These are phyloP conservation scores for Dioscorea dumetorum DNA, from an alignment of 106 monocot species.

Conservation along the genomic window DNA sequence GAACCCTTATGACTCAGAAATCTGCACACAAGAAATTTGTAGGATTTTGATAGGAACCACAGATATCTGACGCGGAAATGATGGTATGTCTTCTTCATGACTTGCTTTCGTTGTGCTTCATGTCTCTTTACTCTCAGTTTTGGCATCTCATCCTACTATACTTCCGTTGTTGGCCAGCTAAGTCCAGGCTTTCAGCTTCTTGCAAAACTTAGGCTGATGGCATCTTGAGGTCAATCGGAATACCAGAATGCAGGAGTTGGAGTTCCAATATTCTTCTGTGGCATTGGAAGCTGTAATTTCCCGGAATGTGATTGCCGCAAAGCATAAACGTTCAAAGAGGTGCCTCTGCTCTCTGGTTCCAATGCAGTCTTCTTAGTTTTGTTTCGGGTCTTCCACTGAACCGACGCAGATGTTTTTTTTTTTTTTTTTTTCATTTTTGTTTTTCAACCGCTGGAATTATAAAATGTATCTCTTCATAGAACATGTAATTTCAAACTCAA, in stretches of 20 bases:
- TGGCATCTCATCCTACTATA: background rate
- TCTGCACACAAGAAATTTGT: background rate
- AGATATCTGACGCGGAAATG: background rate
- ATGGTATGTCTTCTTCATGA: too few relatives aligned
- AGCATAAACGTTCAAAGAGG: slow-evolving; percentile 63
- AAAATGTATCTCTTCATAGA: too few relatives aligned
- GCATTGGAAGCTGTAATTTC: slow-evolving; percentile 18
- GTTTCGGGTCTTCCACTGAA: too few relatives aligned
- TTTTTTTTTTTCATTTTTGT: too few relatives aligned
- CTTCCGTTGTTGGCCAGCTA: too few relatives aligned
- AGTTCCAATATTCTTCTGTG: slow-evolving; percentile 8
- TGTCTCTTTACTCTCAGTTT: background rate
- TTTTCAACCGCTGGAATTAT: too few relatives aligned
- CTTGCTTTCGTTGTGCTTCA: background rate
- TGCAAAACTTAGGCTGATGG: slow-evolving; percentile 7
- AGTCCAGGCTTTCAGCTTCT: background rate
- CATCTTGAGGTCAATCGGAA: slow-evolving; percentile 16
- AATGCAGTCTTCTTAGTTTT: too few relatives aligned
- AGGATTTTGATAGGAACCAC: slow-evolving; percentile 1
- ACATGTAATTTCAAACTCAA: too few relatives aligned
- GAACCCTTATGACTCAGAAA: too few relatives aligned
- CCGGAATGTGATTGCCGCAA: slow-evolving; percentile 11
- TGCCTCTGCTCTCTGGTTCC: slow-evolving; percentile 14
- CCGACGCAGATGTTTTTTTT: too few relatives aligned
- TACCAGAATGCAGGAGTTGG: slow-evolving; percentile 12